Percentiles rank a stretch among this genome's conserved stretches.
phyloP scores from a whole-genome alignment of 2,329 filamentous ascomycete genomes.

The Calcarisporium arbuscula region DNA sequence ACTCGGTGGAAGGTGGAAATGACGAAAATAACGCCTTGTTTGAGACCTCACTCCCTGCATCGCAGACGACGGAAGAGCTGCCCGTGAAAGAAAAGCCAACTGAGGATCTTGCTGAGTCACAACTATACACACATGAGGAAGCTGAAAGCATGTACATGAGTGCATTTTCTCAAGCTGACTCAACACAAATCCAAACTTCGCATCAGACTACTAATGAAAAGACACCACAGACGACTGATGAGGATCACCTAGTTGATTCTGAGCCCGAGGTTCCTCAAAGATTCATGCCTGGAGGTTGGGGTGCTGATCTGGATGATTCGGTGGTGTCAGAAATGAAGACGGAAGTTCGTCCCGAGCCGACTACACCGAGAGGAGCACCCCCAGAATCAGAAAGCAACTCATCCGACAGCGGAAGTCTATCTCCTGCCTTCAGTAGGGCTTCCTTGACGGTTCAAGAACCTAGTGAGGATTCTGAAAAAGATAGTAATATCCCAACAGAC shows the following conservation, averaged over 20 bases:
- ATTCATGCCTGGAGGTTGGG: constrained; percentile 49
- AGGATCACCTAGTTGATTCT: constrained; percentile 2
- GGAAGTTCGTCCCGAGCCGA: constrained; percentile 3
- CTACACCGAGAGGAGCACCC: too few relatives aligned
- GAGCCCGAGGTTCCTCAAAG: constrained; percentile 1
- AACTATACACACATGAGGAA: constrained; percentile 70
- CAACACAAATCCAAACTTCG: too few relatives aligned
- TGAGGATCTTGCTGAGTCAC: constrained; percentile 57
- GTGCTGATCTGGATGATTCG: constrained; percentile 26
- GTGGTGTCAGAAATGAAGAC: constrained; percentile 6
- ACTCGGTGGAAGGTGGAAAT: too few relatives aligned
- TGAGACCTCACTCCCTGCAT: too few relatives aligned
- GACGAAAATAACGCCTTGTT: too few relatives aligned
- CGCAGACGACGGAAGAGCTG: too few relatives aligned
- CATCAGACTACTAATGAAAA: constrained; percentile 16
- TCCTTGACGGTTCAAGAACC: constrained; percentile 7
- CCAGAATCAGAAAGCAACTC: constrained; percentile 15
- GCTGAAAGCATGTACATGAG: constrained; percentile 87
- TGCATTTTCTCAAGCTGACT: constrained; percentile 49
- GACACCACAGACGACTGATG: constrained; percentile 4
- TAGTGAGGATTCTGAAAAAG: background rate
- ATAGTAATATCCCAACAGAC: constrained; percentile 22
- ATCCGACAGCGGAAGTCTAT: too few relatives aligned
- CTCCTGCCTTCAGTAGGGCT: constrained; percentile 20
- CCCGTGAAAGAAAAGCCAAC: constrained; percentile 11